These are phyloP conservation scores for Wickerhamiella brachini DNA, from an alignment of 805 yeast species.

Conservation along the genomic window DNA sequence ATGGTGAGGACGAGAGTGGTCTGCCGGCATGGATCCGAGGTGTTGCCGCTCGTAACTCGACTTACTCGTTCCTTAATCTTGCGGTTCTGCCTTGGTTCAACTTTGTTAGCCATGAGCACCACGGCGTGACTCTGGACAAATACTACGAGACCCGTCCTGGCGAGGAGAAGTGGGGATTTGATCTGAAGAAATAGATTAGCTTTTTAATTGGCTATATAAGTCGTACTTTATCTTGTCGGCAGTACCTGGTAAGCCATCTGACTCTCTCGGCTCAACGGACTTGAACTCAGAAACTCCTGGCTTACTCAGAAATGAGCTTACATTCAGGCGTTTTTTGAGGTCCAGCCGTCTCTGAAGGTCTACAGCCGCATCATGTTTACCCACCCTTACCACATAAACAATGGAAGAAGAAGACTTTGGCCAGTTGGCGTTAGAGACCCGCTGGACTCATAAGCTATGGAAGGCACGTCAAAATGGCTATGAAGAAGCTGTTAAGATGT, in stretches of 20 bases:
- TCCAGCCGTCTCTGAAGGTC: too few species aligned
- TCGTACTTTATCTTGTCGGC: too few species aligned
- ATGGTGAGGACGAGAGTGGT: slow-evolving; percentile 39
- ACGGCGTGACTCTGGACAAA: slow-evolving; percentile 56
- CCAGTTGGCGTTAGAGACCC: slow-evolving; percentile 48
- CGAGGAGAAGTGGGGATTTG: slow-evolving; percentile 44
- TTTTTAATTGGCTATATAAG: too few species aligned
- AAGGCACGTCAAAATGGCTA: slow-evolving; percentile 75
- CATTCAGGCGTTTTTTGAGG: too few species aligned
- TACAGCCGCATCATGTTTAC: too few species aligned
- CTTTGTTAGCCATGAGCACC: slow-evolving; percentile 66
- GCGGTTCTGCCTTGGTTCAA: slow-evolving; percentile 73
- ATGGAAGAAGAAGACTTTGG: slow-evolving; percentile 44
- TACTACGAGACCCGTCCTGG: slow-evolving; percentile 38
- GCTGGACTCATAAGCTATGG: slow-evolving; percentile 64
- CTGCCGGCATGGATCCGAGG: slow-evolving; percentile 59
- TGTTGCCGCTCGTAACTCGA: slow-evolving; percentile 64
- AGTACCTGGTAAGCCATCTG: too few species aligned
- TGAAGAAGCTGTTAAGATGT: slow-evolving; percentile 42
- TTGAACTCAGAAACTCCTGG: too few species aligned
- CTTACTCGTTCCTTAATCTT: slow-evolving; percentile 46
- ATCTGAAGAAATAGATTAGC: slow-evolving; percentile 11
- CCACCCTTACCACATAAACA: not conserved
- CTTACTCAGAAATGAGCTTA: too few species aligned
- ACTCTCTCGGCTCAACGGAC: too few species aligned